Evolutionary conservation across 2,329 filamentous ascomycete genomes (phyloP).

Genomic region (Curvularia sp.): DNA sequence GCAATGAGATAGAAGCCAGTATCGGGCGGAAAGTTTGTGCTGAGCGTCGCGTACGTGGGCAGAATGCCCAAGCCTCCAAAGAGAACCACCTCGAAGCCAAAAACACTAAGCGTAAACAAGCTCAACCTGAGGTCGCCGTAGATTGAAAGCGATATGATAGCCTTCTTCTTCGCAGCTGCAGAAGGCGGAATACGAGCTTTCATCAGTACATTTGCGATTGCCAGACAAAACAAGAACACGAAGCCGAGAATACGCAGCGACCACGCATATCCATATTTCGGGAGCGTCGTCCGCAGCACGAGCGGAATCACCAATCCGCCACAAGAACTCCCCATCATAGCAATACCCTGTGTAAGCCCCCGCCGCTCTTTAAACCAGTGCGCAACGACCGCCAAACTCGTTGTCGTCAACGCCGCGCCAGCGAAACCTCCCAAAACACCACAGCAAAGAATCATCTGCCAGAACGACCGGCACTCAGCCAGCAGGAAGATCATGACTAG

Average conservation of each 20-base stretch:
- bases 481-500: slow-evolving; percentile 43
- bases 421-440: slow-evolving; percentile 51
- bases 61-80: slow-evolving; percentile 51
- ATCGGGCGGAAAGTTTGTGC: slow-evolving; percentile 40
- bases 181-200: slow-evolving; percentile 46
- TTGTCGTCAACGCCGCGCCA: slow-evolving; percentile 50
- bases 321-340: slow-evolving; percentile 47
- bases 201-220: slow-evolving; percentile 44
- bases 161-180: slow-evolving; percentile 40
- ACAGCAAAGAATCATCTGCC: slow-evolving; percentile 53
- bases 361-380: slow-evolving; percentile 51
- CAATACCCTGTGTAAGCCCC: slow-evolving; percentile 50
- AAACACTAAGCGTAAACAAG: slow-evolving; percentile 46
- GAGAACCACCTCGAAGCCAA: slow-evolving; percentile 50
- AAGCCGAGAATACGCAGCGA: slow-evolving; percentile 52
- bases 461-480: slow-evolving; percentile 48
- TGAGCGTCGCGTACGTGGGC: slow-evolving; percentile 52
- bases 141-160: slow-evolving; percentile 47
- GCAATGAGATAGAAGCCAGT: slow-evolving; percentile 49
- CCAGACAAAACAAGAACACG: slow-evolving; percentile 42
- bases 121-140: slow-evolving; percentile 45
- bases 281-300: slow-evolving; percentile 43
- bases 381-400: slow-evolving; percentile 45
- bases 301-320: slow-evolving; percentile 49
- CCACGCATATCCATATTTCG: slow-evolving; percentile 48